A percentile compares a stretch with the other conserved stretches of the same genome.
These are phyloP conservation scores for Talaromyces sp. DNA, from an alignment of 2,329 filamentous ascomycete species.

Conservation along the genomic window DNA sequence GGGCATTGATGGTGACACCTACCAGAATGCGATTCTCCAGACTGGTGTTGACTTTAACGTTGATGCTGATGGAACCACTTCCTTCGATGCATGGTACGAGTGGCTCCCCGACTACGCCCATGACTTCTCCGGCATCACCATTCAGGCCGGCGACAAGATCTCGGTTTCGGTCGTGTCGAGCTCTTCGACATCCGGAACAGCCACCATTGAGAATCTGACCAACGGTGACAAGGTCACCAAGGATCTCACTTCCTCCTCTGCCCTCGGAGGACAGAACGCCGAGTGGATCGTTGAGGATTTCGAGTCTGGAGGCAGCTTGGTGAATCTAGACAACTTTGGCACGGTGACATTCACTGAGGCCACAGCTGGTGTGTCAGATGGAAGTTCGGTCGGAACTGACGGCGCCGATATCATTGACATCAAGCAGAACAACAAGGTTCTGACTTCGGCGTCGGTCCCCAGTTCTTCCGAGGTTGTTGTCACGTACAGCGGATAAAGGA, in stretches of 20 bases:
- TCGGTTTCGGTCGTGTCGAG: conserved; percentile 35
- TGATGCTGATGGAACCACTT: conserved; percentile 28
- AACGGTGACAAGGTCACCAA: conserved; percentile 51
- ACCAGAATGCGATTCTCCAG: conserved; percentile 50
- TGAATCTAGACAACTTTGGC: conserved; percentile 45
- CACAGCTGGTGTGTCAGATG: conserved; percentile 19
- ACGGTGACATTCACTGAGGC: conserved; percentile 36
- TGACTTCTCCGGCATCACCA: conserved; percentile 44
- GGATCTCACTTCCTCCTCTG: conserved; percentile 34
- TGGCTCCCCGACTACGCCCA: conserved; percentile 56
- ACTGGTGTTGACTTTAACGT: conserved; percentile 54
- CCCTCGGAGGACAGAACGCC: conserved; percentile 52
- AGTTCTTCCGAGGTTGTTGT: conserved; percentile 25
- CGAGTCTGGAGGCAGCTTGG: conserved; percentile 30
- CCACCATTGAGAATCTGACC: conserved; percentile 47
- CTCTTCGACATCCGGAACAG: conserved; percentile 40
- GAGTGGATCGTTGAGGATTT: conserved; percentile 62
- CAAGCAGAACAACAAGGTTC: conserved; percentile 36
- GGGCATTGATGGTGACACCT: conserved; percentile 59
- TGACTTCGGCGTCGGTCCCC: conserved; percentile 21
- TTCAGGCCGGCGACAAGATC: conserved; percentile 44
- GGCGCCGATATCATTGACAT: conserved; percentile 44
- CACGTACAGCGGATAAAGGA: conserved; percentile 11
- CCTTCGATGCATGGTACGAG: conserved; percentile 56
- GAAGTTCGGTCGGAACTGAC: conserved; percentile 23